phyloP scores from a whole-genome alignment of 2,329 filamentous ascomycete genomes.

The Myrmaecium sp. region DNA sequence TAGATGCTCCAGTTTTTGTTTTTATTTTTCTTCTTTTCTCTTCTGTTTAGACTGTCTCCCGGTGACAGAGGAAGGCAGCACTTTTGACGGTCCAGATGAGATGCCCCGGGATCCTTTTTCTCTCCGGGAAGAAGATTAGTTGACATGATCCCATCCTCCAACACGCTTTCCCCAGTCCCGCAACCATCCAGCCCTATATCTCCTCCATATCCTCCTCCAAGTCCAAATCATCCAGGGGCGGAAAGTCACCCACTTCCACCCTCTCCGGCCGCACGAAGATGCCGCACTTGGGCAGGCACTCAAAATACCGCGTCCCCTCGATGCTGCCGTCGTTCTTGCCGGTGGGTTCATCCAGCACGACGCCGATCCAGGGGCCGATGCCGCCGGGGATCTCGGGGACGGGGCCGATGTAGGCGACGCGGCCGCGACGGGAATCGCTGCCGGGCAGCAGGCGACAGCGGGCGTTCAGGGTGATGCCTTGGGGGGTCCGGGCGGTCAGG shows the following conservation, averaged over 20 bases:
- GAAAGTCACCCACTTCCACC: conserved; percentile 60
- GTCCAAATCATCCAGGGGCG: conserved; percentile 41
- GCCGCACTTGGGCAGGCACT: conserved; percentile 50
- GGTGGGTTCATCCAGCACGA: conserved; percentile 59
- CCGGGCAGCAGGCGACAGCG: conserved; percentile 34
- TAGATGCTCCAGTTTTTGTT: too few relatives aligned
- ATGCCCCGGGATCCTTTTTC: too few relatives aligned
- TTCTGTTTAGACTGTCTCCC: too few relatives aligned
- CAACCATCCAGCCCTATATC: too few relatives aligned
- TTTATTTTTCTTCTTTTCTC: too few relatives aligned
- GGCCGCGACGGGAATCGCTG: conserved; percentile 51
- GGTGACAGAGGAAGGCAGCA: too few relatives aligned
- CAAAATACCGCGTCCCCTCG: conserved; percentile 50
- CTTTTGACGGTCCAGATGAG: too few relatives aligned
- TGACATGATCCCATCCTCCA: too few relatives aligned
- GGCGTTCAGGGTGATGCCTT: conserved; percentile 24
- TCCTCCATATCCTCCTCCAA: conserved; percentile 64
- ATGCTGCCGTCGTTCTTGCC: conserved; percentile 72
- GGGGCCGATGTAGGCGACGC: conserved; percentile 53
- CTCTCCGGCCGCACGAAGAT: conserved; percentile 66
- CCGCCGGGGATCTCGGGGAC: conserved; percentile 57
- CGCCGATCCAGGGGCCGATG: conserved; percentile 47
- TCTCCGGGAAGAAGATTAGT: too few relatives aligned
- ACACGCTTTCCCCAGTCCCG: too few relatives aligned
- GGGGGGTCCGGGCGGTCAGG: too few relatives aligned